A percentile compares a stretch with the other conserved stretches of the same genome.
Evolutionary conservation across 164 flowering plant genomes (phyloP).

Genomic region (Vitis cinerea): DNA sequence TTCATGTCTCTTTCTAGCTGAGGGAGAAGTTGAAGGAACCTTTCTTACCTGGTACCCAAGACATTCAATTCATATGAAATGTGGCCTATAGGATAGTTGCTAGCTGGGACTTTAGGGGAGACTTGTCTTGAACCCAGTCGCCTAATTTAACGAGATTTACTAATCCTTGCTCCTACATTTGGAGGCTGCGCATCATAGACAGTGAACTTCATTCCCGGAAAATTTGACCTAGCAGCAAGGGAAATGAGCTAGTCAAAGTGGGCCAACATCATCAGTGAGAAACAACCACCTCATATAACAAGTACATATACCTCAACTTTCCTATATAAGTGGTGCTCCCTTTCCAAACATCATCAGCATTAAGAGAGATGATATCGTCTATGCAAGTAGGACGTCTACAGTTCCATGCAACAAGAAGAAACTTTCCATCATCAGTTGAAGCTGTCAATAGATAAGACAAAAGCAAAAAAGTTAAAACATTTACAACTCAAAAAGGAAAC

Average conservation of each 20-base stretch:
- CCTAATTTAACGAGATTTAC: conserved; percentile 50
- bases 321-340: conserved; percentile 60
- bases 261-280: neutral
- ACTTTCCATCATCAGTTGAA: too few relatives aligned
- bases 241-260: neutral
- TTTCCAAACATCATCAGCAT: conserved; percentile 51
- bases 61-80: conserved; percentile 78
- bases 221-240: conserved; percentile 52
- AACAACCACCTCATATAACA: neutral
- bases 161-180: conserved; percentile 34
- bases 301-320: conserved; percentile 38
- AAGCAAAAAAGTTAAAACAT: too few relatives aligned
- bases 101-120: conserved; percentile 65
- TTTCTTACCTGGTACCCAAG: conserved; percentile 63
- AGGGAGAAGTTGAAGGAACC: neutral
- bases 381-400: conserved; percentile 64
- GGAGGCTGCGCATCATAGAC: conserved; percentile 66
- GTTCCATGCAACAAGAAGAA: conserved; percentile 39
- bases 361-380: conserved; percentile 61
- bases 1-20: too few relatives aligned
- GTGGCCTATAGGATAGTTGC: conserved; percentile 67
- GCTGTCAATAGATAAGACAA: too few relatives aligned
- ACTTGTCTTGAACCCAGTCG: conserved; percentile 52
- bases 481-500: too few relatives aligned
- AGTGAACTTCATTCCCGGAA: conserved; percentile 70